Evolutionary conservation across 805 yeast genomes (phyloP).

Genomic region (Ogataea degrootiae): DNA sequence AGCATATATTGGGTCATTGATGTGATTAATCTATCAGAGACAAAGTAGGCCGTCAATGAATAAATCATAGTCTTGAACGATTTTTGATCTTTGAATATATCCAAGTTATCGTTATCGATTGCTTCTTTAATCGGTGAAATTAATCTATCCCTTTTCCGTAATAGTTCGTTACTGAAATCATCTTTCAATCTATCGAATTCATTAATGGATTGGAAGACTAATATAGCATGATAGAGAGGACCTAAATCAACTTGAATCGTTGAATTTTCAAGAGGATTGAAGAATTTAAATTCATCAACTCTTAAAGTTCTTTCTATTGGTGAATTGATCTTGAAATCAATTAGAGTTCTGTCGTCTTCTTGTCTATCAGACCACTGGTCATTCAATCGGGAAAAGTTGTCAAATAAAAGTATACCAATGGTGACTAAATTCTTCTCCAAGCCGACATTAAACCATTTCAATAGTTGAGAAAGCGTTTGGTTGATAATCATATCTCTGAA

Average conservation of each 20-base stretch:
- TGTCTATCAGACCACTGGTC: conserved; percentile 54
- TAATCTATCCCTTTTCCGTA: conserved; percentile 63
- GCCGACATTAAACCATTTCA: conserved; percentile 58
- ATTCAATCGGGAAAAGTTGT: conserved; percentile 51
- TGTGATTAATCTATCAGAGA: conserved; percentile 67
- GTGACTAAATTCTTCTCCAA: conserved; percentile 55
- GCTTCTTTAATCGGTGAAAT: conserved; percentile 56
- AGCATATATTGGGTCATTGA: conserved; percentile 59
- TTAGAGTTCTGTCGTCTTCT: conserved; percentile 38
- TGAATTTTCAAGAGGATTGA: conserved; percentile 45
- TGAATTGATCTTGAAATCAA: conserved; percentile 69
- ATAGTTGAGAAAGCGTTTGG: conserved; percentile 63
- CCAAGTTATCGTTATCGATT: conserved; percentile 25
- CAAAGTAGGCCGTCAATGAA: conserved; percentile 69
- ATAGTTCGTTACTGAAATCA: conserved; percentile 67
- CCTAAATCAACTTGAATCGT: conserved; percentile 51
- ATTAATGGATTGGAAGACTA: conserved; percentile 74
- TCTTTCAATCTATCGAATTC: conserved; percentile 56
- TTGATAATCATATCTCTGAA: conserved; percentile 68
- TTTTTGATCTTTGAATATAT: conserved; percentile 32
- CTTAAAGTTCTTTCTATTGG: conserved; percentile 80
- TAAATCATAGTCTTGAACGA: conserved; percentile 52
- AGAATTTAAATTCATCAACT: conserved; percentile 35
- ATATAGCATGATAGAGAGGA: conserved; percentile 76
- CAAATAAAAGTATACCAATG: conserved; percentile 55